Evolutionary conservation across 73 alveolate species (phyloP).

Genomic region (Paramecium bursaria): DNA sequence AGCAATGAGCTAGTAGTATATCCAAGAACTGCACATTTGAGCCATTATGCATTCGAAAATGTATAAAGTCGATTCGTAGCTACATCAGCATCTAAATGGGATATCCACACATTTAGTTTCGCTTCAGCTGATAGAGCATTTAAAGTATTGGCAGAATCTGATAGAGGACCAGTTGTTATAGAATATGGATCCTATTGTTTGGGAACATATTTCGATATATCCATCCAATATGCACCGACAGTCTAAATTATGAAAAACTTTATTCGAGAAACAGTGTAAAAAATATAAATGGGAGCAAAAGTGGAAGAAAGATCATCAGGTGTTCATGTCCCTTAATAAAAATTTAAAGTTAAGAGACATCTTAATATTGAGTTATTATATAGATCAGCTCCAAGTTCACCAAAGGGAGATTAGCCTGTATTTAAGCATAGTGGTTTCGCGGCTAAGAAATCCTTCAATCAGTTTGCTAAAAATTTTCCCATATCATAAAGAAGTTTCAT

Average conservation of each 20-base stretch:
- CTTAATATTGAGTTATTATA: conserved; percentile 42
- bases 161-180: conserved; percentile 45
- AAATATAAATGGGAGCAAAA: conserved; percentile 30
- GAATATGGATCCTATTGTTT: conserved; percentile 53
- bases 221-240: conserved; percentile 8
- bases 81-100: conserved; percentile 48
- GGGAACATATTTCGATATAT: conserved; percentile 38
- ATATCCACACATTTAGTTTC: conserved; percentile 51
- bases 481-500: too few species aligned
- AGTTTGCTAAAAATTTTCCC: too few species aligned
- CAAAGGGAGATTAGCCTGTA: background rate
- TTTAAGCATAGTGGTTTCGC: conserved; percentile 61
- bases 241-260: background rate
- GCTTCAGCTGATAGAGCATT: conserved; percentile 55
- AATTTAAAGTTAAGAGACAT: conserved; percentile 48
- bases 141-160: conserved; percentile 45
- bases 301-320: conserved; percentile 21
- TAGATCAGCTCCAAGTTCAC: conserved; percentile 63
- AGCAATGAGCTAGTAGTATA: conserved; percentile 25
- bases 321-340: conserved; percentile 5
- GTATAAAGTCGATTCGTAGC: conserved; percentile 5
- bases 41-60: conserved; percentile 32
- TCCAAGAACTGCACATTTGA: conserved; percentile 6
- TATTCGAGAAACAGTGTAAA: conserved; percentile 23
- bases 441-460: conserved; percentile 15